Evolutionary conservation across 2,329 filamentous ascomycete species (phyloP).

Genomic region (Aspergillus tamarii): DNA sequence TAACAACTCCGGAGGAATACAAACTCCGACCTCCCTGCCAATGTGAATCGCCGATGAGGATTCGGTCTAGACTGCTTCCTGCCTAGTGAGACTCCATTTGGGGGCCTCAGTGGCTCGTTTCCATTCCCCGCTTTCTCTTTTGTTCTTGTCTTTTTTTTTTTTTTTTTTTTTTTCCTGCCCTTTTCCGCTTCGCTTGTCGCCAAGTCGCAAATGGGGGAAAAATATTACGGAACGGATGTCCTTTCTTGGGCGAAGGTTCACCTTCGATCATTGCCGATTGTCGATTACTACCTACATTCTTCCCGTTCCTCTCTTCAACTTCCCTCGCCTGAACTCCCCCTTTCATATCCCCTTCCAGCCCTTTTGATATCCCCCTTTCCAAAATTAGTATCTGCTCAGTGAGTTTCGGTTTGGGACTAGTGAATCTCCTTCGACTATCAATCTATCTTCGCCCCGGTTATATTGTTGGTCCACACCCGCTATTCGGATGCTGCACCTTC

Average conservation of each 20-base stretch:
- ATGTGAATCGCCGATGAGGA: neutral
- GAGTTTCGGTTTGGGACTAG: conserved; percentile 16
- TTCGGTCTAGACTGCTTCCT: neutral
- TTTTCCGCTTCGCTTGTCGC: neutral
- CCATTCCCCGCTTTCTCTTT: conserved; percentile 12
- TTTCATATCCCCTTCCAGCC: conserved; percentile 4
- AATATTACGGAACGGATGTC: conserved; percentile 3
- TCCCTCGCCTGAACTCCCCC: conserved; percentile 1
- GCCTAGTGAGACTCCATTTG: neutral
- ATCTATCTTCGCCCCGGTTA: conserved; percentile 10
- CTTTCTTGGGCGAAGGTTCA: neutral
- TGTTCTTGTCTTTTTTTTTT: conserved; percentile 3
- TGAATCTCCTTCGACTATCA: conserved; percentile 11
- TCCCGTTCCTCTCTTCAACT: conserved; percentile 7
- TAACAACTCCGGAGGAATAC: neutral
- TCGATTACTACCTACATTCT: neutral
- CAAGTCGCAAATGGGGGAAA: neutral
- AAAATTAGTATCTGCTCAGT: conserved; percentile 7
- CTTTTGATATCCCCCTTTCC: conserved; percentile 7
- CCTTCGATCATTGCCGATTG: neutral
- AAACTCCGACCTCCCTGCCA: conserved; percentile 1
- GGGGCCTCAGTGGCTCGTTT: conserved; percentile 2
- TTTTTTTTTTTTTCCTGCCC: neutral
- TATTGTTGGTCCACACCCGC: conserved; percentile 9
- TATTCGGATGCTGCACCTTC: conserved; percentile 31